phyloP scores from a whole-genome alignment of 495 filamentous ascomycete species.

The Neurospora hispaniola region DNA sequence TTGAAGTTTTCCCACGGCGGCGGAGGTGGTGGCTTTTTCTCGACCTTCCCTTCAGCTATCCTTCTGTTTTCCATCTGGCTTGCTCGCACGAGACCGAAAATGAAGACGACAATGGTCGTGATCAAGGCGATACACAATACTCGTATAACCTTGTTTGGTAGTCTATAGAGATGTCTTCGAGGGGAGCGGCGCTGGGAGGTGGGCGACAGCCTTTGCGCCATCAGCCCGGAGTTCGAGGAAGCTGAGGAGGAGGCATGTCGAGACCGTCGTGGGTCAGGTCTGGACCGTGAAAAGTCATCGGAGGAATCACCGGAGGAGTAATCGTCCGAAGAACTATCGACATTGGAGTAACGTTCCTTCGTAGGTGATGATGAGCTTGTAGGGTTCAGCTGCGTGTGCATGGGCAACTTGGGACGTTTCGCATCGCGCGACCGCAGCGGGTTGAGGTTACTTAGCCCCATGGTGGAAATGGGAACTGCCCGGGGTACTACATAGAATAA shows the following conservation, averaged over 20 bases:
- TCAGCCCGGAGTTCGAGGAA: constrained; percentile 38
- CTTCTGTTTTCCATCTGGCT: constrained; percentile 53
- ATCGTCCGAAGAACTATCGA: constrained; percentile 31
- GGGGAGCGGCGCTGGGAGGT: constrained; percentile 27
- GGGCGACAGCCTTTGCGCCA: constrained; percentile 34
- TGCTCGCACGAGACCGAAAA: constrained; percentile 57
- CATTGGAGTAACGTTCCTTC: constrained; percentile 35
- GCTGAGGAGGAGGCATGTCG: constrained; percentile 44
- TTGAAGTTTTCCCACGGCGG: constrained; percentile 77
- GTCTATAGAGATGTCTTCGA: constrained; percentile 41
- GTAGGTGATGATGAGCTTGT: constrained; percentile 14
- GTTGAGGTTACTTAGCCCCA: constrained; percentile 22
- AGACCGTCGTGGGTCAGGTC: constrained; percentile 32
- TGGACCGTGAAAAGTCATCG: constrained; percentile 25
- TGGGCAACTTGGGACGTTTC: constrained; percentile 28
- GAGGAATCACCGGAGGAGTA: constrained; percentile 33
- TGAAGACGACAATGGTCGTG: constrained; percentile 58
- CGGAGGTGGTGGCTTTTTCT: constrained; percentile 37
- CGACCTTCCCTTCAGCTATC: constrained; percentile 44
- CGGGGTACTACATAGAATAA: neutral
- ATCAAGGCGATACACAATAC: constrained; percentile 63
- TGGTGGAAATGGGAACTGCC: neutral
- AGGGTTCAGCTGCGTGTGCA: constrained; percentile 28
- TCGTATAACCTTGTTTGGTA: constrained; percentile 54
- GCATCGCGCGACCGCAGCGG: constrained; percentile 25